Base-by-base conservation (phyloP, 768 basidiomycete genomes). In the Mycena kentingensis region DNA sequence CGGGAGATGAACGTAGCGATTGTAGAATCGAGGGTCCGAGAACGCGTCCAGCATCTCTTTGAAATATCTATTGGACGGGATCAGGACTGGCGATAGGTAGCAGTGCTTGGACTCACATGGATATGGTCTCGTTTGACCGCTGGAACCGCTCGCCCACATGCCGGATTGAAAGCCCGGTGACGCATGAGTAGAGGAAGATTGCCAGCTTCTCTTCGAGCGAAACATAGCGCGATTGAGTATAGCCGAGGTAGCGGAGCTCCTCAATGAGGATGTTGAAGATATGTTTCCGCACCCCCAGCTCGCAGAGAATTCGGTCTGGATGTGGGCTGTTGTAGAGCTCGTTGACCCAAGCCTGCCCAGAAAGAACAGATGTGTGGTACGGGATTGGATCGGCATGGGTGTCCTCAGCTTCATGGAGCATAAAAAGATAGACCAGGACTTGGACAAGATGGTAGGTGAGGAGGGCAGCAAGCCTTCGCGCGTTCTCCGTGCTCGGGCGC, bases 291-390 rank as follows among this genome's bases (percentile, higher is more conserved):
- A 67, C 45, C 4, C 66, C 65, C 32, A 67, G 60, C 18, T 58
- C 46, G 19, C 44, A n/a, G n/a, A 41, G 13, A 35, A 67, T 65
- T n/a, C 58, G 49, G 10, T 65, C 51, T 7, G 62, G 62, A 51
- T 68, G 66, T 2, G 66, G 63, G n/a, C 45, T 8, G 6, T 64
- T 52, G 0, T n/a, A n/a, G n/a, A 68, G 54, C 36, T 67, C 63
- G 12, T 29, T 38, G 5, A 64, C 52, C 64, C 63, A 68, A 3
- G 24, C 54, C 35, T 59, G 32, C 21, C 67, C 63, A 2, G 56
- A 57, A 8, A 68, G 55, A 22, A 45, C 41, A 22, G 64, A 67
- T 5, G 60, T 66, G 19, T 66, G 64, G 35, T 67, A 64, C 2
- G 45, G 41, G n/a, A n/a, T n/a, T n/a, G n/a, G n/a, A n/a, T 11